Conservation (phyloP, 306 rosid genomes). For the Adenanthera pavonina region DNA sequence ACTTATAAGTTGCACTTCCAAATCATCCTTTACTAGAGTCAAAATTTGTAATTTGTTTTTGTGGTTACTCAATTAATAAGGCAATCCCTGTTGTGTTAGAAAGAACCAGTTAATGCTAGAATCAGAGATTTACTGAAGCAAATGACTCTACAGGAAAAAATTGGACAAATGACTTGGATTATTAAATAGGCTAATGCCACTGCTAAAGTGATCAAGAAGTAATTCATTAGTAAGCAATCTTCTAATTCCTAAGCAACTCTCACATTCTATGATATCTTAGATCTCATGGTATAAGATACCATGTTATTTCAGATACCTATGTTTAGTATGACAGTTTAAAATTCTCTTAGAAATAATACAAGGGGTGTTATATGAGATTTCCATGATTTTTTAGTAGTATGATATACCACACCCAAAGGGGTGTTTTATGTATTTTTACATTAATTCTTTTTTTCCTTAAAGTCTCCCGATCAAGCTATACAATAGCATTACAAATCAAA, state of each 20-base stretch:
- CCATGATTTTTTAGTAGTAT: not conserved
- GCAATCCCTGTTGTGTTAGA: not conserved
- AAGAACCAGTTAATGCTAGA: slow-evolving; percentile 63
- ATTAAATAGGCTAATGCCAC: slow-evolving; percentile 75
- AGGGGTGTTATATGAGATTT: not conserved
- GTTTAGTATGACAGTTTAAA: not conserved
- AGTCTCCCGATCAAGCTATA: too few relatives aligned
- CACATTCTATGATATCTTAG: not conserved
- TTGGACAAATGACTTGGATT: slow-evolving; percentile 87
- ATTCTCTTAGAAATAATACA: not conserved
- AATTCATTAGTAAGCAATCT: slow-evolving; percentile 67
- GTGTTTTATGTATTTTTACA: too few relatives aligned
- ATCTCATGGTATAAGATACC: not conserved
- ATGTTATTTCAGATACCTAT: not conserved
- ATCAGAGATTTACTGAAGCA: slow-evolving; percentile 65
- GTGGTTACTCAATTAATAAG: too few relatives aligned
- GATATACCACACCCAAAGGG: not conserved
- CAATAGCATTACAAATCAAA: too few relatives aligned
- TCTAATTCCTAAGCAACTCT: not conserved
- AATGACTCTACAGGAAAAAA: slow-evolving; percentile 83
- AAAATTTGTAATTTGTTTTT: too few relatives aligned
- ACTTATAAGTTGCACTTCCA: too few relatives aligned
- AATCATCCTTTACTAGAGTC: too few relatives aligned
- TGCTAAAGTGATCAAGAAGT: slow-evolving; percentile 64
- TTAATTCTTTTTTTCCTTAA: too few relatives aligned